Base-by-base conservation (phyloP, 306 rosid species). In the Hylodesmum podocarpum region DNA sequence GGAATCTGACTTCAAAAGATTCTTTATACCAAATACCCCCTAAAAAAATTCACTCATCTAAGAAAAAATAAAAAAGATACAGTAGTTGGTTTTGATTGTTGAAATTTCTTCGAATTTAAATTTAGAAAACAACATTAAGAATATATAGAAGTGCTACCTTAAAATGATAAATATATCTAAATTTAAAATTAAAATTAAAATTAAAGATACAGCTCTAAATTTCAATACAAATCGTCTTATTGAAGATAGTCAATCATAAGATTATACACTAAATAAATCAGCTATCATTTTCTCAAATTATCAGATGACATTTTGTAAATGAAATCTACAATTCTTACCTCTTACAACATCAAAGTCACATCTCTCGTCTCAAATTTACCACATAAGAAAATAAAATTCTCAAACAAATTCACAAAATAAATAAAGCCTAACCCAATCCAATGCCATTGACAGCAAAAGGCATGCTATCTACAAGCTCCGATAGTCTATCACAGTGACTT, bases 401-500 rank as follows among this genome's bases (percentile, higher is more conserved):
- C 55, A 47, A 46, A 46, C 70, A 76, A 70, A 16, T 14, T 28
- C 65, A 77, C 64, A 9, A 47, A 61, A 54, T 46, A 51, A 72
- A 75, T 18, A 55, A 61, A 37, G 67, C 24, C 65, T 50, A 69
- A 64, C 18, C 70, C 79, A 76, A 61, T 6, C 15, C 28, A 27
- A 18, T 41, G 64, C 46, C 65, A 16, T 34, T 46, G 73, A 72
- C 80, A 70, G 54, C 65, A 78, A 62, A 64, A 44, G 25, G 27
- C 33, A 54, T 29, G 43, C 57, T 21, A 71, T 53, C 40, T 75
- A 95, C 87, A 95, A 86, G 78, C 98, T 95, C 84, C 98, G 85
- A 85, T 95, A 95, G 79, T 95, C 98, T 77, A 95, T 95, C 86
- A 95, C 98, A 5, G 98, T 92, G 62, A 95, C 97, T 81, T 95